Evolutionary conservation across 371 early-diverging fungal species (phyloP).

Genomic region (Apophysomyces ossiformis): DNA sequence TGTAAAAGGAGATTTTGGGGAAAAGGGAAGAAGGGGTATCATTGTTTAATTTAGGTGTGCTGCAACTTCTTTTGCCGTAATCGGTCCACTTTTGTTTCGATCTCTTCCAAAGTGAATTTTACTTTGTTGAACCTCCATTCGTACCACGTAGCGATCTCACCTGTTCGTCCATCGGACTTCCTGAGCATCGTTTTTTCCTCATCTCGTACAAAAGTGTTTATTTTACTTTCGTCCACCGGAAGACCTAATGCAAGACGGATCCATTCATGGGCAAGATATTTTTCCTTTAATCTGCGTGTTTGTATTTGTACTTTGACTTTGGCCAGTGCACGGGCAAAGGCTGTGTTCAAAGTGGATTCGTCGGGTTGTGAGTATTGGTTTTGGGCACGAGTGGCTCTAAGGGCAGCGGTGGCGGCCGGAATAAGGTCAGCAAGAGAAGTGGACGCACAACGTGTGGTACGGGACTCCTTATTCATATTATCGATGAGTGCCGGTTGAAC

Average conservation of each 20-base stretch:
- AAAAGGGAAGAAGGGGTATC: neutral
- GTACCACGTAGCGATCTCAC: conserved; percentile 51
- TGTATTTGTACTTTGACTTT: conserved; percentile 46
- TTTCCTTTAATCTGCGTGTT: conserved; percentile 46
- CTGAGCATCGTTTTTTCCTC: conserved; percentile 7
- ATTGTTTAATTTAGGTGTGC: neutral
- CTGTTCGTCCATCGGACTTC: conserved; percentile 35
- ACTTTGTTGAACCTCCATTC: conserved; percentile 44
- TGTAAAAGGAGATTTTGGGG: neutral
- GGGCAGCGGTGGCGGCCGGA: conserved; percentile 45
- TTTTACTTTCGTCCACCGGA: conserved; percentile 40
- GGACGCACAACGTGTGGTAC: conserved; percentile 15
- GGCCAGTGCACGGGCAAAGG: conserved; percentile 44
- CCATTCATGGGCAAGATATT: conserved; percentile 50
- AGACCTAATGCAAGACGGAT: conserved; percentile 44
- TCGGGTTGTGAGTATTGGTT: neutral
- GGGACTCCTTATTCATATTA: conserved; percentile 7
- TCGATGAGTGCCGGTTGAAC: neutral
- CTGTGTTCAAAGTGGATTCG: conserved; percentile 21
- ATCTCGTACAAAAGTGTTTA: conserved; percentile 23
- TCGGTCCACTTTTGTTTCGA: conserved; percentile 43
- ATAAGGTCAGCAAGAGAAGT: conserved; percentile 46
- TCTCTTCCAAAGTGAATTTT: conserved; percentile 32
- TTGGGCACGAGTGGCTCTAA: conserved; percentile 15
- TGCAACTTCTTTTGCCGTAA: conserved; percentile 32